A percentile compares a stretch with the other conserved stretches of the same genome.
These are phyloP conservation scores for Jaapia argillacea DNA, from an alignment of 768 basidiomycete genomes.

Conservation along the genomic window DNA sequence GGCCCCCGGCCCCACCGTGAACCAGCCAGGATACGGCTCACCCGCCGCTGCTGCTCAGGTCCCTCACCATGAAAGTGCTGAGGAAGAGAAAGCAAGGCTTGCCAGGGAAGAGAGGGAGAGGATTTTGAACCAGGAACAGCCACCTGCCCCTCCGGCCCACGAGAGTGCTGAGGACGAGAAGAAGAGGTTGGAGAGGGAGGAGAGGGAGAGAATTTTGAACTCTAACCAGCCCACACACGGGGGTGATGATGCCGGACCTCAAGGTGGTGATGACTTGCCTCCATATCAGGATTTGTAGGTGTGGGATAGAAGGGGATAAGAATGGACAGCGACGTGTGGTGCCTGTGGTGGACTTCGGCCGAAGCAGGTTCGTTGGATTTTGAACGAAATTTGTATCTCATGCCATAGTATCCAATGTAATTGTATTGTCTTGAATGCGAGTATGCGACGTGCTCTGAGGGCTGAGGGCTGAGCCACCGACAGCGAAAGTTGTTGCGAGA, in stretches of 20 bases:
- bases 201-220: slow-evolving; percentile 39
- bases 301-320: background rate
- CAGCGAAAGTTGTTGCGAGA: no score
- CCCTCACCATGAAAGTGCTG: slow-evolving; percentile 53
- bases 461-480: no score
- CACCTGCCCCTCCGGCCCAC: slow-evolving; percentile 11
- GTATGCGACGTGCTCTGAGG: background rate
- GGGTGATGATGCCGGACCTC: background rate
- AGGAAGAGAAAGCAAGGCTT: slow-evolving; percentile 60
- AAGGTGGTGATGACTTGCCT: background rate
- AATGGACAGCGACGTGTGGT: background rate
- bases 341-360: background rate
- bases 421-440: background rate
- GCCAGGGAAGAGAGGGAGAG: slow-evolving; percentile 42
- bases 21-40: slow-evolving; percentile 4
- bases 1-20: no score
- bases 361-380: background rate
- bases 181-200: slow-evolving; percentile 53
- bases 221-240: background rate
- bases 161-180: slow-evolving; percentile 55
- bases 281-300: background rate
- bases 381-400: background rate
- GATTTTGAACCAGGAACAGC: slow-evolving; percentile 19
- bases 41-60: background rate
- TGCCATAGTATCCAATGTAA: background rate